Evolutionary conservation across 2,329 filamentous ascomycete genomes (phyloP).

Genomic region (Xylariaceae sp.): DNA sequence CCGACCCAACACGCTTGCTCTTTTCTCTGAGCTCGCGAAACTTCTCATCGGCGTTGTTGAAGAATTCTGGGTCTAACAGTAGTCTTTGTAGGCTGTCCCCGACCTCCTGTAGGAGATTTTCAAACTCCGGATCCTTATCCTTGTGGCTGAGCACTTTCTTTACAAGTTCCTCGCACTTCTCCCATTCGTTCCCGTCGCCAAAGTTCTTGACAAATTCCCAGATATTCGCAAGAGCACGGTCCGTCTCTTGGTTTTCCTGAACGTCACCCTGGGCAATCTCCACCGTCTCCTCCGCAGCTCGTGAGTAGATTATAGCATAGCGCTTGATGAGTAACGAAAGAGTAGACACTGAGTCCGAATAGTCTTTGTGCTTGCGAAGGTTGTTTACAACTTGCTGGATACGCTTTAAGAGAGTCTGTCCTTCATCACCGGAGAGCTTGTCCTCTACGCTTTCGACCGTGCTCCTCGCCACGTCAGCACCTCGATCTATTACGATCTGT

Average conservation of each 20-base stretch:
- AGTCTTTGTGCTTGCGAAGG: slow-evolving; percentile 76
- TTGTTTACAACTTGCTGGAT: slow-evolving; percentile 76
- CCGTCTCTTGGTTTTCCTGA: slow-evolving; percentile 72
- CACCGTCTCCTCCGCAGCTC: slow-evolving; percentile 68
- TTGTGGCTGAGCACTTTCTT: slow-evolving; percentile 73
- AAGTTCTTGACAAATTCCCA: slow-evolving; percentile 82
- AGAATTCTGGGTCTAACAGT: slow-evolving; percentile 83
- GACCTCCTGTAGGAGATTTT: slow-evolving; percentile 73
- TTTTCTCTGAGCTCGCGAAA: slow-evolving; percentile 55
- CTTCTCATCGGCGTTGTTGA: slow-evolving; percentile 68
- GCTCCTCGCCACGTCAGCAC: slow-evolving; percentile 33
- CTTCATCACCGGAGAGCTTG: slow-evolving; percentile 73
- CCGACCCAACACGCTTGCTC: slow-evolving; percentile 65
- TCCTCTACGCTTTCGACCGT: slow-evolving; percentile 72
- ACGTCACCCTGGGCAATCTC: slow-evolving; percentile 71
- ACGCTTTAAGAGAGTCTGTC: slow-evolving; percentile 71
- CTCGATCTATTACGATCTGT: slow-evolving; percentile 54
- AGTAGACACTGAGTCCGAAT: slow-evolving; percentile 82
- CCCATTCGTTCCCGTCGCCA: slow-evolving; percentile 74
- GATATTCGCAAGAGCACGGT: slow-evolving; percentile 76
- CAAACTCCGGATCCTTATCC: slow-evolving; percentile 79
- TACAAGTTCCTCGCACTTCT: slow-evolving; percentile 70
- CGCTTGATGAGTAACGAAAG: slow-evolving; percentile 74
- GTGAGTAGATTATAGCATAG: slow-evolving; percentile 78
- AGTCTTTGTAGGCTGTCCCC: slow-evolving; percentile 77